A percentile compares a stretch with the other conserved stretches of the same genome.
Conservation (phyloP, 1,284 basidiomycete genomes). For the Apiotrichum porosum region DNA sequence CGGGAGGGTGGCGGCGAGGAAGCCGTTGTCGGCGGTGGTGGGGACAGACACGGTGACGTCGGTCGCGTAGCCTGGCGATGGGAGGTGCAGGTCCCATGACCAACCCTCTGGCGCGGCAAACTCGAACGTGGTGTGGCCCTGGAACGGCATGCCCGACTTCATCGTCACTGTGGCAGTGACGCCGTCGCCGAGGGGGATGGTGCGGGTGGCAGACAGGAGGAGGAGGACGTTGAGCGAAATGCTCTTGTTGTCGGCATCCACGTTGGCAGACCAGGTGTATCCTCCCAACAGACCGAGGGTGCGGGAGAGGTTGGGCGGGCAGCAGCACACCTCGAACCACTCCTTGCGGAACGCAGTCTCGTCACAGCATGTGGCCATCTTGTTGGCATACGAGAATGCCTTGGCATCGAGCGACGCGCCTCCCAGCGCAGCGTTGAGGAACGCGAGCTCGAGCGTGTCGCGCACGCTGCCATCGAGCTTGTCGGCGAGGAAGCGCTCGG, state of each 20-base stretch:
- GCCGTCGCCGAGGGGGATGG: conserved; percentile 23
- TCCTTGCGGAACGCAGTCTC: conserved; percentile 27
- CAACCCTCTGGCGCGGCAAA: conserved; percentile 27
- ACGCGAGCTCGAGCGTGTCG: conserved; percentile 29
- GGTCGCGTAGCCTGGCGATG: conserved; percentile 26
- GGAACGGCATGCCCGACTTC: conserved; percentile 34
- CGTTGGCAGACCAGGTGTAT: conserved; percentile 28
- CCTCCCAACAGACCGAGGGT: conserved; percentile 39
- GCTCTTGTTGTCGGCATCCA: conserved; percentile 13
- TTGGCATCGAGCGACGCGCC: conserved; percentile 29
- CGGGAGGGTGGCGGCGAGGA: conserved; percentile 5
- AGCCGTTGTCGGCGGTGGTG: conserved; percentile 10
- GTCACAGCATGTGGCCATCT: conserved; percentile 29
- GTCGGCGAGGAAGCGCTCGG: conserved; percentile 29
- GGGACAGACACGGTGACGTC: conserved; percentile 19
- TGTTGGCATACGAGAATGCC: conserved; percentile 35
- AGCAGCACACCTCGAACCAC: conserved; percentile 42
- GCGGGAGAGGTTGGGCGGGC: conserved; percentile 33
- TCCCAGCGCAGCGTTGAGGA: conserved; percentile 34
- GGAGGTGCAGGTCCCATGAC: conserved; percentile 24
- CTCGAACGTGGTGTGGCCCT: conserved; percentile 15
- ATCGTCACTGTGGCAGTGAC: conserved; percentile 21
- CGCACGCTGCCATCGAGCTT: conserved; percentile 23
- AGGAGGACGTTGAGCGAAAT: conserved; percentile 29
- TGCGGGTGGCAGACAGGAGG: conserved; percentile 26